Evolutionary conservation across 1,139 yeast genomes (phyloP).

Genomic region (Geotrichum reessii): DNA sequence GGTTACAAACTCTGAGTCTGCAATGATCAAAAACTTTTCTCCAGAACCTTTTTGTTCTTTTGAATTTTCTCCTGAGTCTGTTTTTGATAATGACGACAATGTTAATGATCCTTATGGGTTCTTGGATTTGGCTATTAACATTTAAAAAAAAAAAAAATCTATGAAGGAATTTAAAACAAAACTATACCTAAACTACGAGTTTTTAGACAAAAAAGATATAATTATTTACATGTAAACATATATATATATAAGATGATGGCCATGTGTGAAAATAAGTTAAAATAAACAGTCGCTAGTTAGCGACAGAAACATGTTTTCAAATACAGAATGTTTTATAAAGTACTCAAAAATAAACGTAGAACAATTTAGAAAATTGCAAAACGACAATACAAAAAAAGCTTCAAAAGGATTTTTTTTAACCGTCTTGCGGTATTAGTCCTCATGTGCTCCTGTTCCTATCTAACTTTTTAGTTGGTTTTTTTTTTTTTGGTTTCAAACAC

Average conservation of each 20-base stretch:
- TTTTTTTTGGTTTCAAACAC: too few species aligned
- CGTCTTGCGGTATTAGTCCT: not conserved
- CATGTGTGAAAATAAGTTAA: not conserved
- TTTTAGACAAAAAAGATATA: not conserved
- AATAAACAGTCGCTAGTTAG: not conserved
- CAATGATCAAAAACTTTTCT: not conserved
- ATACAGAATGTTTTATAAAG: too few species aligned
- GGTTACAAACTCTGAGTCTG: not conserved
- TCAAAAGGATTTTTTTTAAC: too few species aligned
- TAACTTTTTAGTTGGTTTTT: too few species aligned
- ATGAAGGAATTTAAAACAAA: too few species aligned
- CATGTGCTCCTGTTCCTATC: not conserved
- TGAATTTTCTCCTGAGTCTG: constrained; percentile 9
- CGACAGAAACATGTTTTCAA: too few species aligned
- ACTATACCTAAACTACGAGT: too few species aligned
- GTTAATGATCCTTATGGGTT: constrained; percentile 7
- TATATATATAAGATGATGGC: not conserved
- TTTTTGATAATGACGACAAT: not conserved
- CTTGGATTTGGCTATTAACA: constrained; percentile 8
- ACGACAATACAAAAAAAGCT: not conserved
- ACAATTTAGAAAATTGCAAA: not conserved
- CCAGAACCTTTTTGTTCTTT: constrained; percentile 10
- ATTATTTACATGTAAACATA: not conserved
- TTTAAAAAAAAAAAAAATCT: not conserved
- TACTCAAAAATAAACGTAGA: not conserved